Percentiles rank a stretch among this genome's conserved stretches.
Conservation (phyloP, 352 stramenopile genomes). For the Aphanomyces stellatus region DNA sequence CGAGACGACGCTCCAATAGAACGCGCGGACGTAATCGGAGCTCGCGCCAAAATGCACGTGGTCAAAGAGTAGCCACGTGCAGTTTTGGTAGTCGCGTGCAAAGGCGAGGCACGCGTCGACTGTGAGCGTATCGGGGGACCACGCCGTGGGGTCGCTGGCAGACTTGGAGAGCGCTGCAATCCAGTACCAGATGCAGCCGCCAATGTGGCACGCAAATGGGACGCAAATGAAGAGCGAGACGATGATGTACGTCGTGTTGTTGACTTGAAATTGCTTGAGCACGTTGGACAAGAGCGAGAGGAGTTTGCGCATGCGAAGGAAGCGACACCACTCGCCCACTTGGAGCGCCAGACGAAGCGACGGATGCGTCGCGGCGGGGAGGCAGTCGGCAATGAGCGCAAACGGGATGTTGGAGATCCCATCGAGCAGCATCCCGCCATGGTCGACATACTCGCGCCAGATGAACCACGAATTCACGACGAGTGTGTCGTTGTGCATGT, state of each 20-base stretch:
- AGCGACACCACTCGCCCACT: conserved; percentile 4
- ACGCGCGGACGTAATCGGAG: conserved; percentile 41
- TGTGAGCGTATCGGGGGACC: too few relatives aligned
- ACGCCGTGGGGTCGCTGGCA: not conserved
- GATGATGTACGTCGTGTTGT: conserved; percentile 4
- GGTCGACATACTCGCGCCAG: conserved; percentile 44
- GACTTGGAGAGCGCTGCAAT: not conserved
- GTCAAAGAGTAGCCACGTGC: conserved; percentile 61
- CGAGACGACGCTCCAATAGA: conserved; percentile 67
- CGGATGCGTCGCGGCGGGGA: not conserved
- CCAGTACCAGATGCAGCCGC: conserved; percentile 3
- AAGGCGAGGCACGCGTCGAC: conserved; percentile 32
- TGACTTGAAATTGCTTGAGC: conserved; percentile 5
- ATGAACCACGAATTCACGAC: conserved; percentile 55
- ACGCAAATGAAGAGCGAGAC: conserved; percentile 2
- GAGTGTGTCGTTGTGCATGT: conserved; percentile 48
- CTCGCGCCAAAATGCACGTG: conserved; percentile 46
- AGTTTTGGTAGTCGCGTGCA: conserved; percentile 30
- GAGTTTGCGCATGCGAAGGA: conserved; percentile 2
- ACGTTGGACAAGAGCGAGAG: not conserved
- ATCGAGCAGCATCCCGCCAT: conserved; percentile 43
- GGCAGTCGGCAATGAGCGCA: conserved; percentile 46
- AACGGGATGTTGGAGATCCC: conserved; percentile 47
- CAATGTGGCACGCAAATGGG: conserved; percentile 8
- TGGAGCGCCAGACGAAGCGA: not conserved